These are phyloP conservation scores for Linderniella brevidens DNA, from an alignment of 257 asterid species.

Conservation along the genomic window DNA sequence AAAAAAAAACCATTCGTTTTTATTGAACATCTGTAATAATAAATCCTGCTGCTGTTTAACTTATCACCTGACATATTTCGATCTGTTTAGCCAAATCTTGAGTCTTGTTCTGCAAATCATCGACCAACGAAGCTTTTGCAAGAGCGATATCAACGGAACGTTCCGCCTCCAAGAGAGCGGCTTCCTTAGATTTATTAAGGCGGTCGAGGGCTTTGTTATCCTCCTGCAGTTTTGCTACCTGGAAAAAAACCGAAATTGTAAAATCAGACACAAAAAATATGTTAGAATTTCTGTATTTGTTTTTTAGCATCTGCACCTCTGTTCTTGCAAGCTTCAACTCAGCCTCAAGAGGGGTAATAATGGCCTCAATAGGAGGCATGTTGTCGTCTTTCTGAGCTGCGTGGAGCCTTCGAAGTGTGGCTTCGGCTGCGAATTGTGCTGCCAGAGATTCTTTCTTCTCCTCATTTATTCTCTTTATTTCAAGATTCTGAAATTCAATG, in stretches of 20 bases:
- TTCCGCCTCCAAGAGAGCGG: conserved; percentile 56
- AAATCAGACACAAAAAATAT: not conserved
- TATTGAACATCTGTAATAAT: not conserved
- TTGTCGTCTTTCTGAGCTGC: conserved; percentile 61
- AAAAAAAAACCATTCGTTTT: not conserved
- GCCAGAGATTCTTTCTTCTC: conserved; percentile 54
- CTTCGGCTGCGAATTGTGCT: conserved; percentile 66
- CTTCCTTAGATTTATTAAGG: conserved; percentile 53
- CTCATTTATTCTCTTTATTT: conserved; percentile 39
- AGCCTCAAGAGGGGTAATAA: conserved; percentile 56
- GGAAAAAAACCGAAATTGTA: not conserved
- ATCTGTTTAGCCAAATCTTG: conserved; percentile 49
- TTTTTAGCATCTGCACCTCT: conserved; percentile 21
- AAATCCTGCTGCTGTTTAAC: not conserved
- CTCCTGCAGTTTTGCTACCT: conserved; percentile 48
- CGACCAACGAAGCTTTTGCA: conserved; percentile 55
- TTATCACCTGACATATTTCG: conserved; percentile 52
- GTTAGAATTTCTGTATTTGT: not conserved
- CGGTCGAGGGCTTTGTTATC: conserved; percentile 59
- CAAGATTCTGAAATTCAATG: conserved; percentile 31
- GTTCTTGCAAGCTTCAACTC: conserved; percentile 47
- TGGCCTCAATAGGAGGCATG: conserved; percentile 61
- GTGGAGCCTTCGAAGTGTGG: conserved; percentile 58
- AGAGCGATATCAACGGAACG: conserved; percentile 45
- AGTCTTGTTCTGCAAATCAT: conserved; percentile 49